phyloP scores from a whole-genome alignment of 495 filamentous ascomycete genomes.

The Neurospora discreta region DNA sequence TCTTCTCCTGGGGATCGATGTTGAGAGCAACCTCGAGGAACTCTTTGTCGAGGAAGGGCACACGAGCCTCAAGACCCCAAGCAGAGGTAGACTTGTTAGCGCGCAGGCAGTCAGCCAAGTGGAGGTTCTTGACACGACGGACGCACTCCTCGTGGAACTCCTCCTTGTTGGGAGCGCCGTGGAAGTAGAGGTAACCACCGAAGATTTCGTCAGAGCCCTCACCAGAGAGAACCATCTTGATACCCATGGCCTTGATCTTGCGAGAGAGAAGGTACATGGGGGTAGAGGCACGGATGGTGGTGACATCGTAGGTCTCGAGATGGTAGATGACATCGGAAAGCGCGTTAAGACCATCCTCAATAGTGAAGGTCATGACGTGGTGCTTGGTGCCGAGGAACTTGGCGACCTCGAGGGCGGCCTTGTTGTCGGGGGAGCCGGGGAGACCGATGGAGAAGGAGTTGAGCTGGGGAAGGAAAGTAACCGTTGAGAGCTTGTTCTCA shows the following conservation, averaged over 20 bases:
- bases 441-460: conserved; percentile 98
- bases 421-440: conserved; percentile 78
- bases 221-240: conserved; percentile 97
- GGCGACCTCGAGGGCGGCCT: conserved; percentile 80
- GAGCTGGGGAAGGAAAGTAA: conserved; percentile 83
- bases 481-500: conserved; percentile 75
- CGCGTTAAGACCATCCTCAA: conserved; percentile 92
- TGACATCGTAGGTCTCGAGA: conserved; percentile 95
- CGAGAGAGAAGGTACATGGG: conserved; percentile 96
- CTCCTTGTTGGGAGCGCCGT: conserved; percentile 78
- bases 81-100: conserved; percentile 99
- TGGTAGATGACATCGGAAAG: conserved; percentile 96
- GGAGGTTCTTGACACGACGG: conserved; percentile 85
- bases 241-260: conserved; percentile 97
- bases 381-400: conserved; percentile 95
- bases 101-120: conserved; percentile 86
- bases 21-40: conserved; percentile 88
- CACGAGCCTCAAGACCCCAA: conserved; percentile 96
- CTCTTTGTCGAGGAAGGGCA: conserved; percentile 93
- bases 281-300: conserved; percentile 94
- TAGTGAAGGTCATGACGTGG: conserved; percentile 94
- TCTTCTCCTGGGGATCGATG: conserved; percentile 87
- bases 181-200: conserved; percentile 97
- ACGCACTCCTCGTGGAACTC: conserved; percentile 92
- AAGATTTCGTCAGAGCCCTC: conserved; percentile 98